A percentile compares a stretch with the other conserved stretches of the same genome.
Evolutionary conservation across 805 yeast genomes (phyloP).

Genomic region (Starmerella cellae): DNA sequence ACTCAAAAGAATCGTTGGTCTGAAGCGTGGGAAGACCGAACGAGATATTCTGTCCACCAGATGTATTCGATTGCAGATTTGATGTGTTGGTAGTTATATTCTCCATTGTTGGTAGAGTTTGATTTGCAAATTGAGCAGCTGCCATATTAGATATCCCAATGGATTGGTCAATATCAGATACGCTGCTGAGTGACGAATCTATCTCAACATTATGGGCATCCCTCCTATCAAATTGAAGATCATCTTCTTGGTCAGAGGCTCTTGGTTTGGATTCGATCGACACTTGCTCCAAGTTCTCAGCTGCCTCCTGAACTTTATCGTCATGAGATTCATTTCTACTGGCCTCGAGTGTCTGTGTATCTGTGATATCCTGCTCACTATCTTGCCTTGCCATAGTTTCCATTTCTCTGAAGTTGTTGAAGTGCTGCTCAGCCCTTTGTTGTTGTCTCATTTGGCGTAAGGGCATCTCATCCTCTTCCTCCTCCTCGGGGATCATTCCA

Average conservation of each 20-base stretch:
- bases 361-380: too few species aligned
- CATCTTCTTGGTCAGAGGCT: too few species aligned
- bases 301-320: not conserved
- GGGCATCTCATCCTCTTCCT: slow-evolving; percentile 9
- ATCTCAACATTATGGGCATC: not conserved
- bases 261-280: too few species aligned
- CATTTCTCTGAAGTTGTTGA: too few species aligned
- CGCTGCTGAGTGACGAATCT: slow-evolving; percentile 1
- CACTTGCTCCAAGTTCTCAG: not conserved
- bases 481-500: slow-evolving; percentile 12
- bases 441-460: too few species aligned
- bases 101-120: not conserved
- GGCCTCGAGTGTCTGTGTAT: too few species aligned
- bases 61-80: not conserved
- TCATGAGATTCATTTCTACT: too few species aligned
- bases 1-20: not conserved
- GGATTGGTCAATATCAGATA: slow-evolving; percentile 4
- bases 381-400: too few species aligned
- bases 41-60: not conserved
- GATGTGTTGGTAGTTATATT: not conserved
- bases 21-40: not conserved
- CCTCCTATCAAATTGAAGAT: too few species aligned
- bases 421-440: too few species aligned
- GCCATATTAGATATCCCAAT: slow-evolving; percentile 1
- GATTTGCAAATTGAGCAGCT: slow-evolving; percentile 1